Evolutionary conservation across 176 grass and related monocot genomes (phyloP), one percentile per base, ranked within the genome.

Genomic region (Phoenix dactylifera): DNA sequence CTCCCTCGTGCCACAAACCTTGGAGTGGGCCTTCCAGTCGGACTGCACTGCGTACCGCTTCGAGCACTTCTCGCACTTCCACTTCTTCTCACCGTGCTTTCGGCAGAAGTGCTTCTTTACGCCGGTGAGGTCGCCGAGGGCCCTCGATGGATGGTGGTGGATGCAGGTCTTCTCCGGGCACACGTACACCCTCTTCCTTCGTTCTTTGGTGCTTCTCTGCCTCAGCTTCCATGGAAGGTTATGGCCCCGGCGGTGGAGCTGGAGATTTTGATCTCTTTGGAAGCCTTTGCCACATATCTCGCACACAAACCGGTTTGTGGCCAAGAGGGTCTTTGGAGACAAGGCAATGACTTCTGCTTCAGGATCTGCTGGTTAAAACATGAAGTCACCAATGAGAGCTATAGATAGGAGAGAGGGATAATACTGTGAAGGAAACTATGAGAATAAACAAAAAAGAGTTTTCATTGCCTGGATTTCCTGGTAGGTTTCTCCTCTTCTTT

Each of bases 251-350:
- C 65, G 65, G 51, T 68, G 65, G 24, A 68, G 65, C 65, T 68
- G 65, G 24, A 68, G 28, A 28, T 68, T 68, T 30, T 68, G 65
- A 4, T 68, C 65, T 28, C 65, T 17, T n/a, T 68, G 51, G 28
- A 68, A 68, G 26, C 65, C 65, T 20, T 68, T 68, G 24, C 65
- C 65, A 28, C 65, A 68, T 26, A 68, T 35, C 65, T 68, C 65
- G 26, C 65, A 68, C 52, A 68, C 3, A 25, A 55, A 68, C 28
- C 65, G 17, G n/a, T 68, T 68, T 15, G 65, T 68, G 20, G 52
- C 65, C 26, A 67, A 15, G 16, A 67, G 65, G 4, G 65, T 35
- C 65, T 16, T 55, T 18, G 65, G 65, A 1, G 65, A 68, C 65
- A 68, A 20, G 9, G 65, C 65, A 18, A 68, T 39, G 18, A 68